phyloP scores from a whole-genome alignment of 1,139 yeast species.

The Diutina ranongensis region DNA sequence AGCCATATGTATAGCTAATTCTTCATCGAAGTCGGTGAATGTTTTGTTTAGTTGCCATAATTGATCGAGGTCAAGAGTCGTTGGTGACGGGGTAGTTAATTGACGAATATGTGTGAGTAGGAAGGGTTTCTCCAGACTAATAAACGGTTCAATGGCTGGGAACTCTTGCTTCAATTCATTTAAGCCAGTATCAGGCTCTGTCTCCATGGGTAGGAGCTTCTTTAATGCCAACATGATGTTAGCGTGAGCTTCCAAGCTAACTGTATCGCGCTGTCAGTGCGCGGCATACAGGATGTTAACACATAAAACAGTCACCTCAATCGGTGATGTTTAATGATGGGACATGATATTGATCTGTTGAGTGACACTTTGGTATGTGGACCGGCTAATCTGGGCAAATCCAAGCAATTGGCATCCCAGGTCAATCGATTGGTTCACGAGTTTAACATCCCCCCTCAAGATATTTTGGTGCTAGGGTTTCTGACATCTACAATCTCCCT shows the following conservation, averaged over 20 bases:
- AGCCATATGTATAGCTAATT: neutral
- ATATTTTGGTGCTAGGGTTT: neutral
- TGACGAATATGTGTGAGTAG: slow-evolving; percentile 1
- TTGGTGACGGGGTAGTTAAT: neutral
- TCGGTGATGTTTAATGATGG: neutral
- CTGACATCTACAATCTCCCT: neutral
- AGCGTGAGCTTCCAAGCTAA: no score
- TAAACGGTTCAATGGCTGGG: neutral
- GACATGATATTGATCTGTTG: neutral
- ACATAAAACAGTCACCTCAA: neutral
- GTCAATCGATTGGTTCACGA: neutral
- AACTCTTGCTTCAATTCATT: no score
- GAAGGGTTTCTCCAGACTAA: neutral
- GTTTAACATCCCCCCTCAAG: neutral
- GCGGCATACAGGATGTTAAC: no score
- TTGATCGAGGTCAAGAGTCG: neutral
- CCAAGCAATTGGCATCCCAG: neutral
- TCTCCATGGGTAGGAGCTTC: slow-evolving; percentile 2
- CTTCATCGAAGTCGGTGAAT: neutral
- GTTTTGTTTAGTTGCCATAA: neutral
- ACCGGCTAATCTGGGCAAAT: neutral
- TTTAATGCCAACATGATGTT: neutral
- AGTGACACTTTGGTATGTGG: neutral
- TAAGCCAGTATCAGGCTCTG: no score
- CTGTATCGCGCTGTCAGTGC: no score